A percentile compares a stretch with the other conserved stretches of the same genome.
Evolutionary conservation across 495 filamentous ascomycete genomes (phyloP).

Genomic region (Astrocystis sublimbata): DNA sequence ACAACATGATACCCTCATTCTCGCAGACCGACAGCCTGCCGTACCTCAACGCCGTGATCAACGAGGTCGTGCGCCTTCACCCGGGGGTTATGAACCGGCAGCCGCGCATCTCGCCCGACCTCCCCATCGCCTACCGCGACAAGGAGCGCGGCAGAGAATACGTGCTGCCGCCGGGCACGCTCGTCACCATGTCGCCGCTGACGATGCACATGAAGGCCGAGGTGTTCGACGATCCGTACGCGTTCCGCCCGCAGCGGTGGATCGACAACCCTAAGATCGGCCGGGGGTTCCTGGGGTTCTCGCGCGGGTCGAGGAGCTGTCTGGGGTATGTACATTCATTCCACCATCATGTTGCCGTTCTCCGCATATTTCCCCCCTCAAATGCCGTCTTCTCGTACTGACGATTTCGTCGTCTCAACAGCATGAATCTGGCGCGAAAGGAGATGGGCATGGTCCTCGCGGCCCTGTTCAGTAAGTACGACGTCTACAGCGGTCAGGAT

Average conservation of each 20-base stretch:
- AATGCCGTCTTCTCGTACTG: too few species aligned
- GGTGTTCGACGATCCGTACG: not conserved
- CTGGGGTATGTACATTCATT: not conserved
- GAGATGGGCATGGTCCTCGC: constrained; percentile 13
- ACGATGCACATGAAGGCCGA: not conserved
- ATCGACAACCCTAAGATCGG: not conserved
- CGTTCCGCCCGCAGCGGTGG: not conserved
- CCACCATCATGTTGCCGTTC: too few species aligned
- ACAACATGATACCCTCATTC: not conserved
- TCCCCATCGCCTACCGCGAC: not conserved
- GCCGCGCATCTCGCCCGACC: not conserved
- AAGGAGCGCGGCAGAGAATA: not conserved
- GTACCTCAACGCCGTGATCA: not conserved
- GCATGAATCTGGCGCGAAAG: constrained; percentile 22
- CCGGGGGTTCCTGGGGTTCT: not conserved
- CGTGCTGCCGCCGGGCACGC: not conserved
- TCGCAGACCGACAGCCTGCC: not conserved
- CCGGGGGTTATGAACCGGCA: not conserved
- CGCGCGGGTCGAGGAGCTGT: not conserved
- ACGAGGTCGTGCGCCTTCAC: not conserved
- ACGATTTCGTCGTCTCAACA: too few species aligned
- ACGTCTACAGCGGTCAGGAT: not conserved
- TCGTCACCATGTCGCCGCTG: not conserved
- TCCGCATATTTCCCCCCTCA: too few species aligned
- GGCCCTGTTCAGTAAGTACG: constrained; percentile 3